These are phyloP conservation scores for Aspergillus viridinutans DNA, from an alignment of 2,329 filamentous ascomycete species.

Conservation along the genomic window DNA sequence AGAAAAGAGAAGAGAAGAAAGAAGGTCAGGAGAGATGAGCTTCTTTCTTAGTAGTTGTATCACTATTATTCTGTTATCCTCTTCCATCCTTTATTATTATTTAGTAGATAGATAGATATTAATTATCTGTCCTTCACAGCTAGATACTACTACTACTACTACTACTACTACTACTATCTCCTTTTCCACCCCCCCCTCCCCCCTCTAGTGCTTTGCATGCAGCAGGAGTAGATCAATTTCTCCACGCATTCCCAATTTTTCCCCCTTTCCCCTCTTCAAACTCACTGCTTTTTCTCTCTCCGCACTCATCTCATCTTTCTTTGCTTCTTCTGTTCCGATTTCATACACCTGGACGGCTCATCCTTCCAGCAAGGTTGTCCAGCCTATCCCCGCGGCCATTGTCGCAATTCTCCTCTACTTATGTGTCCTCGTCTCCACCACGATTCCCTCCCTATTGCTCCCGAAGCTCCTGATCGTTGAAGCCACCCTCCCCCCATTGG, in stretches of 20 bases:
- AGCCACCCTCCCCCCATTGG: slow-evolving; percentile 6
- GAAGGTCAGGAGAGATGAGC: not conserved
- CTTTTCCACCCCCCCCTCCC: not conserved
- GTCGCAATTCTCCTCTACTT: slow-evolving; percentile 18
- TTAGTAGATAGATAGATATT: no score
- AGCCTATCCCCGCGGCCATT: slow-evolving; percentile 10
- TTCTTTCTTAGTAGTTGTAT: not conserved
- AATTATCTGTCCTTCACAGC: no score
- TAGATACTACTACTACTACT: no score
- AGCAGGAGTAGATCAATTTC: not conserved
- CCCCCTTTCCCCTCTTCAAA: slow-evolving; percentile 6
- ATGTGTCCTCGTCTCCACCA: slow-evolving; percentile 17
- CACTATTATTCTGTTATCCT: not conserved
- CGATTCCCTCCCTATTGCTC: slow-evolving; percentile 6
- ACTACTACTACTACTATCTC: not conserved
- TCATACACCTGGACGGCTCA: not conserved
- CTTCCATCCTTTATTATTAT: not conserved
- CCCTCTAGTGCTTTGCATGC: not conserved
- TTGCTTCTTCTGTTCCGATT: not conserved
- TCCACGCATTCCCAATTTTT: not conserved
- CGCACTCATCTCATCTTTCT: slow-evolving; percentile 1
- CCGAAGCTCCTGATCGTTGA: slow-evolving; percentile 15
- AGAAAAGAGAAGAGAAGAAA: not conserved
- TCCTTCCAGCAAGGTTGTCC: not conserved
- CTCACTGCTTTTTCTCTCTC: slow-evolving; percentile 1